Conservation (phyloP, 78 protist species). For the Cavenderia fasciculata region DNA sequence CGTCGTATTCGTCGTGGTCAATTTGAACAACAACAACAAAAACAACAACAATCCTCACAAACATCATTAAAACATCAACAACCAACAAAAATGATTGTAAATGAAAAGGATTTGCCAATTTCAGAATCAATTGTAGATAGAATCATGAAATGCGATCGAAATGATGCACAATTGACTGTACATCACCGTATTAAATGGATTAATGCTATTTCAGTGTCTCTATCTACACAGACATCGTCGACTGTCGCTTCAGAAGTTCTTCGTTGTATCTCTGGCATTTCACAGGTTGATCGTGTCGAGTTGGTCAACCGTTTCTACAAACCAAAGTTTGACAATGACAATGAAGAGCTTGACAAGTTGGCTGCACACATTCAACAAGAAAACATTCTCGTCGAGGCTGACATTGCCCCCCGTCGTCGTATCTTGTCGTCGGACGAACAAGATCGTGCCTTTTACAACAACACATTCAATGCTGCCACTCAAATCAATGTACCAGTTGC, state of each 20-base stretch:
- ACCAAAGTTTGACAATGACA: no score
- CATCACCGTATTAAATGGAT: conserved; percentile 51
- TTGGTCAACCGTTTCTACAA: conserved; percentile 10
- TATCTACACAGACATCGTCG: neutral
- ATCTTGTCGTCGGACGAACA: neutral
- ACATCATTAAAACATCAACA: no score
- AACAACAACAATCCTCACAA: no score
- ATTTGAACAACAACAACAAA: no score
- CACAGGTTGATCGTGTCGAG: conserved; percentile 36
- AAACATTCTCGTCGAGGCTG: neutral
- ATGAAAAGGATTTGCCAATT: conserved; percentile 42
- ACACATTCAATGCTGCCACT: neutral
- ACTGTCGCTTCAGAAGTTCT: neutral
- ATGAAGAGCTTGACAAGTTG: neutral
- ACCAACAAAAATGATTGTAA: neutral
- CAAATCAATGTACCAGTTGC: conserved; percentile 21
- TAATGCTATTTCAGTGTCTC: conserved; percentile 47
- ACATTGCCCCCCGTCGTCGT: neutral
- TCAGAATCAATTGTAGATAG: neutral
- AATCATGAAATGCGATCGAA: neutral
- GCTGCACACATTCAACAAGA: neutral
- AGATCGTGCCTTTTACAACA: conserved; percentile 10
- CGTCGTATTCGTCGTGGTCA: neutral
- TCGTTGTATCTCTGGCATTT: conserved; percentile 9
- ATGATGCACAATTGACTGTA: neutral